These are phyloP conservation scores for Penicillium griseofulvum DNA, from an alignment of 2,329 filamentous ascomycete genomes.

Conservation along the genomic window DNA sequence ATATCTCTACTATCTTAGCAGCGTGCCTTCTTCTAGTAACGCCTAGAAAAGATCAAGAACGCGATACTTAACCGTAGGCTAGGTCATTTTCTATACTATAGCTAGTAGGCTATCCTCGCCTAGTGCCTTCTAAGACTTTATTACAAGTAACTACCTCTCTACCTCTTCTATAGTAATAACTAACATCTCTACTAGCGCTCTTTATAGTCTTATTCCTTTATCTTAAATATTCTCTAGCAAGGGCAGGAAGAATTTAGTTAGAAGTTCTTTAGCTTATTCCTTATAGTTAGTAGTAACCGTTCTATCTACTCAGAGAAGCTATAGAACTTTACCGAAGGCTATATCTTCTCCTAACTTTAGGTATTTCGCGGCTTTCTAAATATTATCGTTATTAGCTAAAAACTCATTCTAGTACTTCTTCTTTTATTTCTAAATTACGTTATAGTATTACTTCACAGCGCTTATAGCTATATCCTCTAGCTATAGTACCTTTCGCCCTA, in stretches of 20 bases:
- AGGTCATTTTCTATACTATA: constrained; percentile 25
- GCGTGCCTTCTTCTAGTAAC: constrained; percentile 17
- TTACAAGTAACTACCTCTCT: constrained; percentile 7
- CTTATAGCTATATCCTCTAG: constrained; percentile 25
- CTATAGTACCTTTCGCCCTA: constrained; percentile 17
- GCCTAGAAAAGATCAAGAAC: constrained; percentile 20
- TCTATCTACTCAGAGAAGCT: constrained; percentile 16
- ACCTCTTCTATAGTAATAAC: constrained; percentile 22
- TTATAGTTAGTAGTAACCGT: constrained; percentile 11
- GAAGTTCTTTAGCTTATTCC: neutral
- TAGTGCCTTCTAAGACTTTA: neutral
- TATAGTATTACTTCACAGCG: constrained; percentile 18
- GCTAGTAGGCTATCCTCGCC: constrained; percentile 16
- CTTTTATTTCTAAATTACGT: constrained; percentile 22
- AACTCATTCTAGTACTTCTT: constrained; percentile 27
- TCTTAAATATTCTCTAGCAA: constrained; percentile 14
- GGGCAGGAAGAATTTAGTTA: constrained; percentile 18
- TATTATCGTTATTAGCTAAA: constrained; percentile 24
- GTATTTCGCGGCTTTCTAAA: constrained; percentile 27
- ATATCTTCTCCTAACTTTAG: constrained; percentile 18
- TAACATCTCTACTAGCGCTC: constrained; percentile 10
- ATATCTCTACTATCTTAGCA: constrained; percentile 18
- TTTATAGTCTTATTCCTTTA: constrained; percentile 12
- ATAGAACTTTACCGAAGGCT: constrained; percentile 14
- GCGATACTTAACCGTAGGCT: constrained; percentile 20